Base-by-base conservation (phyloP, 2,329 filamentous ascomycete species). In the Fonsecaea nubica region DNA sequence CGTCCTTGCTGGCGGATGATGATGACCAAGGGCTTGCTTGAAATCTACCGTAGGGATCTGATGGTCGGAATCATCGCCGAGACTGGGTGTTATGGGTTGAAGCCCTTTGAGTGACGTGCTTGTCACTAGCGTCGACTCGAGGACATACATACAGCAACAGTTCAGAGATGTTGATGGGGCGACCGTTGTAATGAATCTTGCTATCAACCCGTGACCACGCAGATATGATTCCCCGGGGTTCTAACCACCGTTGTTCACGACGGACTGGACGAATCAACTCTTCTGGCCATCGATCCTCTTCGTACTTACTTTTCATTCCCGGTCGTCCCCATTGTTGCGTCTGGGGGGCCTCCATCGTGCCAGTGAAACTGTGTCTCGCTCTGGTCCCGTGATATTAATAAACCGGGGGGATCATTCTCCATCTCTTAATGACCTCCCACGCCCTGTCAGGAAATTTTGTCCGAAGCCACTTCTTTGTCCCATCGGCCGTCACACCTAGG, bases 391-490 rank as follows among this genome's bases (percentile, higher is more conserved):
- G 9, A 50, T 12, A 12, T 50, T 50, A 61, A 21, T 38, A 53
- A 18, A 61, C 12, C 13, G 30, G 40, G 8, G 58, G 58, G 32
- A 61, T 54, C 64, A 72, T 68, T 53, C 25, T 62, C 67, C 69
- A 71, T 33, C 70, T 56, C 32, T 30, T 38, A 15, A 33, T 35
- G 13, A 71, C 58, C 42, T 67, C 63, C 9, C 33, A 45, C 53
- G 60, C 35, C 25, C 60, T 42, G 30, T 70, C 66, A 3, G 63
- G 66, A 76, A 97, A 97, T 74, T 89, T 93, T 25, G 84, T 78
- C 69, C 80, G 80, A 80, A 96, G 96, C 93, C 93, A 98, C 72
- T 83, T 80, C 76, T 88, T 90, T 9, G 92, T 97, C 25, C 87
- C 90, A 48, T 85, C 80, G 3, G 95, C 93, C 6, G 93, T 97